Evolutionary conservation across 1,284 basidiomycete genomes (phyloP).

Genomic region (Ganoderma sinense): DNA sequence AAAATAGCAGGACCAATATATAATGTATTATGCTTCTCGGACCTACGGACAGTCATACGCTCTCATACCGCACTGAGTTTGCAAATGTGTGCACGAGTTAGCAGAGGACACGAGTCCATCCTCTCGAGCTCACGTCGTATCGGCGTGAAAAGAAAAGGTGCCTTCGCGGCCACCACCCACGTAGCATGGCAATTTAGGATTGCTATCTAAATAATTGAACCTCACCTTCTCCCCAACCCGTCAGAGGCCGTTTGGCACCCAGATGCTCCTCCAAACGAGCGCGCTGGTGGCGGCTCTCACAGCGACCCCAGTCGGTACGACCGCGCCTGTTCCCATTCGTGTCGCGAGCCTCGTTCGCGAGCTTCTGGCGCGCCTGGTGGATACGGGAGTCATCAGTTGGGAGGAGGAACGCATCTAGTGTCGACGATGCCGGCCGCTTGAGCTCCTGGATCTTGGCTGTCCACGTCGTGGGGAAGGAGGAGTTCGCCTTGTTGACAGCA

Average conservation of each 20-base stretch:
- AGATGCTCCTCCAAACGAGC: constrained; percentile 86
- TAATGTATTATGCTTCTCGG: too few relatives aligned
- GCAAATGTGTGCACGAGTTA: too few relatives aligned
- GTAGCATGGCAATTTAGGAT: too few relatives aligned
- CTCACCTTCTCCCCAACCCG: constrained; percentile 92
- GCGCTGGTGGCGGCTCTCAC: constrained; percentile 91
- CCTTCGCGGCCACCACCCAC: too few relatives aligned
- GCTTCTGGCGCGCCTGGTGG: constrained; percentile 86
- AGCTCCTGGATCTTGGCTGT: constrained; percentile 70
- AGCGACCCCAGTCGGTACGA: constrained; percentile 90
- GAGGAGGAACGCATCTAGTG: constrained; percentile 92
- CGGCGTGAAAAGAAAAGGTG: too few relatives aligned
- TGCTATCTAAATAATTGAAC: background rate
- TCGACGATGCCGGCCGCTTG: constrained; percentile 86
- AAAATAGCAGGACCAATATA: background rate
- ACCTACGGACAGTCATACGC: too few relatives aligned
- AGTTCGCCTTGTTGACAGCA: constrained; percentile 73
- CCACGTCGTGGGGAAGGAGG: constrained; percentile 65
- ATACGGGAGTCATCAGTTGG: constrained; percentile 92
- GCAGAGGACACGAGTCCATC: too few relatives aligned
- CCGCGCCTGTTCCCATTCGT: constrained; percentile 69
- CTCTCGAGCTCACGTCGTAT: too few relatives aligned
- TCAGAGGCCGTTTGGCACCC: constrained; percentile 87
- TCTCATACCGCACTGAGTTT: too few relatives aligned
- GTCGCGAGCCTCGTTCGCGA: constrained; percentile 72